These are phyloP conservation scores for Exophiala sp. DNA, from an alignment of 2,329 filamentous ascomycete genomes.

Conservation along the genomic window DNA sequence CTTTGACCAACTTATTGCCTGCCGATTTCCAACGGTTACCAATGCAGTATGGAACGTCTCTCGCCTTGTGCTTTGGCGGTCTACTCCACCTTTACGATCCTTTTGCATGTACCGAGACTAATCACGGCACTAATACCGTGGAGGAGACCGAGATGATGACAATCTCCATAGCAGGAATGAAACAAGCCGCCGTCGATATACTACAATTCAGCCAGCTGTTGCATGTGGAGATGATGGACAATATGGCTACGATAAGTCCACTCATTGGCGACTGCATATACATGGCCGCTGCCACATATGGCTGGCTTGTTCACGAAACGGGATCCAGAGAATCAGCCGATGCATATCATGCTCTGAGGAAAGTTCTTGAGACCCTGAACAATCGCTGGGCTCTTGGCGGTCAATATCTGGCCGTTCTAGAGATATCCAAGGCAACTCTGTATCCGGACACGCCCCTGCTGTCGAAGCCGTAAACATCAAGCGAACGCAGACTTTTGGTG, in stretches of 20 bases:
- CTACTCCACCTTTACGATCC: constrained; percentile 34
- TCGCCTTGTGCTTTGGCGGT: constrained; percentile 35
- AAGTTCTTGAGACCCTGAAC: constrained; percentile 21
- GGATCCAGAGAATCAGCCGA: constrained; percentile 26
- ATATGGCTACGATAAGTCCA: constrained; percentile 24
- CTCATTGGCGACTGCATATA: constrained; percentile 35
- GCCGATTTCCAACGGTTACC: constrained; percentile 28
- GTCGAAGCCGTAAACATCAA: not conserved
- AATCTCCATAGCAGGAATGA: constrained; percentile 30
- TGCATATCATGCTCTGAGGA: constrained; percentile 19
- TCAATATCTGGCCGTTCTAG: constrained; percentile 28
- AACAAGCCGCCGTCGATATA: constrained; percentile 20
- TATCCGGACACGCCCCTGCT: constrained; percentile 16
- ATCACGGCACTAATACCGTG: constrained; percentile 29
- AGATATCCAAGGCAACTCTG: constrained; percentile 17
- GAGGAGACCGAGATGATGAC: constrained; percentile 36
- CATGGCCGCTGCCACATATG: constrained; percentile 34
- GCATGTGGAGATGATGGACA: constrained; percentile 11
- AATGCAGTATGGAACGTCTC: constrained; percentile 29
- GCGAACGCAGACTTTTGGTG: not conserved
- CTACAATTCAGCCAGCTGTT: constrained; percentile 21
- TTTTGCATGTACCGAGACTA: constrained; percentile 33
- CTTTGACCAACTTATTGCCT: constrained; percentile 31
- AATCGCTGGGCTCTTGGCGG: constrained; percentile 26
- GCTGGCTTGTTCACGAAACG: constrained; percentile 34